phyloP scores from a whole-genome alignment of 768 basidiomycete genomes.

The Asterophora parasitica region DNA sequence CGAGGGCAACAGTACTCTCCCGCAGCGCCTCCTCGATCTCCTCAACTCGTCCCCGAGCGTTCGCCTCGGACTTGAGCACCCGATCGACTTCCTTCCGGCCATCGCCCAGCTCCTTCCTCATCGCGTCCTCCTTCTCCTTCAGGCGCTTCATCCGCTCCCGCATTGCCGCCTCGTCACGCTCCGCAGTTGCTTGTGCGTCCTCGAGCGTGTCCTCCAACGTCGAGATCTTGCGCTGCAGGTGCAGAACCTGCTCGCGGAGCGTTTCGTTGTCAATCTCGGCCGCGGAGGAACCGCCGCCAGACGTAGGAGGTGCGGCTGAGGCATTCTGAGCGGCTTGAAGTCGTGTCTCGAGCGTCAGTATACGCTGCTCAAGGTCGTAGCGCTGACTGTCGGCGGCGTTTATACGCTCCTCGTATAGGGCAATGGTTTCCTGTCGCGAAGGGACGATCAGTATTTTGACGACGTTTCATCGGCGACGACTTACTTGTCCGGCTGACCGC shows the following conservation, averaged over 20 bases:
- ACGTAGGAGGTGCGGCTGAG: constrained; percentile 21
- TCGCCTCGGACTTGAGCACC: constrained; percentile 54
- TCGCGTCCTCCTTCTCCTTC: constrained; percentile 67
- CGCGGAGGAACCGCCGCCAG: constrained; percentile 53
- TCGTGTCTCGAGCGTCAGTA: constrained; percentile 49
- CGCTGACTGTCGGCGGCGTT: constrained; percentile 63
- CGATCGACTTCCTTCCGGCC: constrained; percentile 64
- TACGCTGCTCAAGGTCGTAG: constrained; percentile 71
- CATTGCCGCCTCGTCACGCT: constrained; percentile 65
- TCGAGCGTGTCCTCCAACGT: constrained; percentile 83
- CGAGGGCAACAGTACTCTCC: constrained; percentile 83
- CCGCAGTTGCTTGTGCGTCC: constrained; percentile 63
- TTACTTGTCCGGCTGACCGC: constrained; percentile 81
- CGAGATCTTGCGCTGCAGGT: constrained; percentile 74
- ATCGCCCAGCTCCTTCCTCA: constrained; percentile 67
- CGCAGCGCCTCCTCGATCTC: constrained; percentile 89
- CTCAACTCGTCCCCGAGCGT: constrained; percentile 60
- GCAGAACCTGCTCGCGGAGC: constrained; percentile 83
- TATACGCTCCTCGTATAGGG: constrained; percentile 87
- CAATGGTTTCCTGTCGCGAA: constrained; percentile 76
- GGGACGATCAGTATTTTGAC: constrained; percentile 2
- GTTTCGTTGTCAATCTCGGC: constrained; percentile 94
- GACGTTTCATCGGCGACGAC: not conserved
- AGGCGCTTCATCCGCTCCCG: constrained; percentile 61
- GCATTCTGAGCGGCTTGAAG: constrained; percentile 25